Evolutionary conservation across 805 yeast genomes (phyloP).

Genomic region (Wickerhamomyces rabaulensis): DNA sequence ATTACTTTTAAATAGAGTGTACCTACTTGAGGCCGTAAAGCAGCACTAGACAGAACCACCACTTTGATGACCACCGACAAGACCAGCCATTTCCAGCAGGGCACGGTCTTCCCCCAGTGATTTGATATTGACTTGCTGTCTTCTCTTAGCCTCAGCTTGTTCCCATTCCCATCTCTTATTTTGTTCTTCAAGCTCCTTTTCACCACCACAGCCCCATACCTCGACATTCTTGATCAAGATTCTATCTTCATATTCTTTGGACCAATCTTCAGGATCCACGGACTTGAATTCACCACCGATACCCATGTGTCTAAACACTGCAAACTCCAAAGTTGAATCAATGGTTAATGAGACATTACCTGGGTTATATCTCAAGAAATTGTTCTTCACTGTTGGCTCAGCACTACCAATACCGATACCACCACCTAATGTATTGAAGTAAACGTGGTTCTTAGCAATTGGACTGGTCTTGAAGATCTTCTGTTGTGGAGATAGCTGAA

Average conservation of each 20-base stretch:
- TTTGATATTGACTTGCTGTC: slow-evolving; percentile 64
- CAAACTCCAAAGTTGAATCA: slow-evolving; percentile 77
- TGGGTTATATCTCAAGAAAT: slow-evolving; percentile 44
- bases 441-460: slow-evolving; percentile 38
- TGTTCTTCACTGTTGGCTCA: slow-evolving; percentile 54
- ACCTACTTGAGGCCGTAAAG: neutral
- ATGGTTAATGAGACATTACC: slow-evolving; percentile 79
- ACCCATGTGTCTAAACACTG: slow-evolving; percentile 66
- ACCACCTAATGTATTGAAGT: slow-evolving; percentile 68
- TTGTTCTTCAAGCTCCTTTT: slow-evolving; percentile 73
- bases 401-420: slow-evolving; percentile 80
- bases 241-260: slow-evolving; percentile 56
- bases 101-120: slow-evolving; percentile 79
- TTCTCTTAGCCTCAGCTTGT: slow-evolving; percentile 72
- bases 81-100: slow-evolving; percentile 75
- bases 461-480: slow-evolving; percentile 41
- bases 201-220: slow-evolving; percentile 89
- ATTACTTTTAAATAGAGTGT: neutral
- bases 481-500: slow-evolving; percentile 64
- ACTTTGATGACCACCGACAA: slow-evolving; percentile 40
- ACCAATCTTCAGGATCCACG: slow-evolving; percentile 20
- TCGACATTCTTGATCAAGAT: slow-evolving; percentile 72
- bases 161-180: slow-evolving; percentile 87
- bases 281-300: slow-evolving; percentile 45
- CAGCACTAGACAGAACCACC: slow-evolving; percentile 46